Conservation (phyloP, 129 eudicot species). For the Flaveria ramosissima region DNA sequence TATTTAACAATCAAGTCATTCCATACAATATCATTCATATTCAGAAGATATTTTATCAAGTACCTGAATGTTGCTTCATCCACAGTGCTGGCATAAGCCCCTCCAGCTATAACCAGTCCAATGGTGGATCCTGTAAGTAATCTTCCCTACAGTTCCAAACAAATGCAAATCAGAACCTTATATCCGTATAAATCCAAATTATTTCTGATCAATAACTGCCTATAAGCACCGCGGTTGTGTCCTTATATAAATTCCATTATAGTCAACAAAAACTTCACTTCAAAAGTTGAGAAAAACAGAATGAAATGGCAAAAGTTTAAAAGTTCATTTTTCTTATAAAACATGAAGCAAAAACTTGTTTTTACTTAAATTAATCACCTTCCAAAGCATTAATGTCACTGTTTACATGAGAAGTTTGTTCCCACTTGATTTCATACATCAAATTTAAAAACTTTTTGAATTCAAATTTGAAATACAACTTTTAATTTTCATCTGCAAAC, state of each 20-base stretch:
- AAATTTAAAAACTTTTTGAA: neutral
- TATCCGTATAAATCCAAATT: neutral
- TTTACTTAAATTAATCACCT: neutral
- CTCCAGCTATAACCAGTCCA: constrained; percentile 83
- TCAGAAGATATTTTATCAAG: neutral
- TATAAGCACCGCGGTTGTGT: no score
- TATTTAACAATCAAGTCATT: neutral
- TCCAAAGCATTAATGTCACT: constrained; percentile 3
- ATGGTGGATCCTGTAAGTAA: constrained; percentile 78
- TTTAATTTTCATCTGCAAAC: no score
- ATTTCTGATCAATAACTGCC: neutral
- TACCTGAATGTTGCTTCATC: constrained; percentile 99
- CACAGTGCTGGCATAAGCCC: constrained; percentile 99
- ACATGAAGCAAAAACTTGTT: neutral
- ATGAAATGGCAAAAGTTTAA: neutral
- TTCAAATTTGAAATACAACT: no score
- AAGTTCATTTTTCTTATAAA: neutral
- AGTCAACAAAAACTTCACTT: neutral
- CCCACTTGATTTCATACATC: constrained; percentile 4
- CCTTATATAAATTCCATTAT: no score
- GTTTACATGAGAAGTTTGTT: neutral
- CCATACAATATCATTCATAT: neutral
- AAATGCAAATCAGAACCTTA: constrained; percentile 21
- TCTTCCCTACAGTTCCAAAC: constrained; percentile 58
- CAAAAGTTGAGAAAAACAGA: neutral